Base-by-base conservation (phyloP, 768 basidiomycete genomes). In the Amanita polypyramis region DNA sequence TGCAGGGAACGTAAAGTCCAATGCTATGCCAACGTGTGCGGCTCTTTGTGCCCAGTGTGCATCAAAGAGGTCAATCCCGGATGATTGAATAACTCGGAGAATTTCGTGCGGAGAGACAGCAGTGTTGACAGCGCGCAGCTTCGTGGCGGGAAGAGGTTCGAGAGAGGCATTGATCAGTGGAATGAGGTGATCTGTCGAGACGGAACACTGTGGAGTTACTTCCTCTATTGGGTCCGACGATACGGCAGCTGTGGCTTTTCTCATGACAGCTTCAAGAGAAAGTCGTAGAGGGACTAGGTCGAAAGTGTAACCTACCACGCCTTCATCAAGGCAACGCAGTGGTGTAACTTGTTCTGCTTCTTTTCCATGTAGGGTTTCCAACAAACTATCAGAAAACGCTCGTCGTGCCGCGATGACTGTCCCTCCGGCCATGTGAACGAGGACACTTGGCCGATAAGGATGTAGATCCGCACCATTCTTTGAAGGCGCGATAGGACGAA, bases 21-120 rank as follows among this genome's bases (percentile, higher is more conserved):
- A 67, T 0, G 82, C 86, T 12, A 92, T 65, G 10, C 91, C 91
- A 2, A 77, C 53, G 44, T 78, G 72, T 1, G 85, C 85, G 0
- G 82, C 79, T 2, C 67, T 62, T 51, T 81, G 76, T 0, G 79
- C 86, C 81, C 85, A 93, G 6, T 69, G 68, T 0, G 76, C 73
- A 55, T 91, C 88, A 51, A 92, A 82, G 0, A 92, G 52, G 57
- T 94, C 90, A 12, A 87, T 58, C 0, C 91, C 90, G 2, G 82
- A 68, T 36, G 75, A 67, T 1, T 65, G 63, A 25, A 92, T 70
- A 21, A 90, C 72, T 7, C 63, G 63, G 2, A 93, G 77, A 11
- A 90, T 76, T 45, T 88, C 84, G 50, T 91, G 91, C 1, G 90
- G 91, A 0, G 80, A 79, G 3, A 58, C 54, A 0, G 70, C 58